Percentiles rank a stretch among this genome's conserved stretches.
These are phyloP conservation scores for Boletus fagicola DNA, from an alignment of 768 basidiomycete genomes.

Conservation along the genomic window DNA sequence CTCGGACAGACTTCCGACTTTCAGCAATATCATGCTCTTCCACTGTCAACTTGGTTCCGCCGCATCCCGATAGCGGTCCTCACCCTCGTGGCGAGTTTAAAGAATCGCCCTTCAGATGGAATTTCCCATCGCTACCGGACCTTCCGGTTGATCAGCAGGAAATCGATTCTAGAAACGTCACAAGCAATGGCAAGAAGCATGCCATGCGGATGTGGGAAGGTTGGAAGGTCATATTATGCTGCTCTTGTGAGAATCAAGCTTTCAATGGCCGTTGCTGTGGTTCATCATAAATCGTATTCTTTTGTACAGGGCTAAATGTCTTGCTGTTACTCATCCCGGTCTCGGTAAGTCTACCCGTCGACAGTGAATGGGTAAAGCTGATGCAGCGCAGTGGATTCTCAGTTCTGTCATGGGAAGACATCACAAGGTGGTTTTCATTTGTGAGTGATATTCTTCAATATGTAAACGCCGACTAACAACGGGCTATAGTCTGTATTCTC, in stretches of 20 bases:
- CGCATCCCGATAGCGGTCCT: slow-evolving; percentile 6
- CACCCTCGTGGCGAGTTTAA: slow-evolving; percentile 20
- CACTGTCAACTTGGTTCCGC: slow-evolving; percentile 23
- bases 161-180: neutral
- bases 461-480: neutral
- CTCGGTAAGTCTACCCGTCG: slow-evolving; percentile 45
- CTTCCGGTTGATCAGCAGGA: slow-evolving; percentile 15
- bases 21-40: slow-evolving; percentile 27
- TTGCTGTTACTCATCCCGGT: slow-evolving; percentile 64
- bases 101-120: slow-evolving; percentile 35
- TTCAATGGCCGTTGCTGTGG: neutral
- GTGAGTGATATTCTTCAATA: slow-evolving; percentile 38
- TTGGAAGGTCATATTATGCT: slow-evolving; percentile 52
- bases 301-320: slow-evolving; percentile 61
- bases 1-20: slow-evolving; percentile 23
- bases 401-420: slow-evolving; percentile 46
- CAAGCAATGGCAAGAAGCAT: slow-evolving; percentile 3
- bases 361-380: neutral
- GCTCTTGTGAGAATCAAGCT: slow-evolving; percentile 48
- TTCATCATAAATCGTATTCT: neutral
- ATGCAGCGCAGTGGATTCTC: slow-evolving; percentile 50
- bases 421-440: slow-evolving; percentile 57
- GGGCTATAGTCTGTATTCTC: slow-evolving; percentile 53
- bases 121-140: slow-evolving; percentile 23
- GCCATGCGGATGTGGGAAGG: slow-evolving; percentile 41